Evolutionary conservation across 371 early-diverging fungal species (phyloP).

Genomic region (Mortierella sp.): DNA sequence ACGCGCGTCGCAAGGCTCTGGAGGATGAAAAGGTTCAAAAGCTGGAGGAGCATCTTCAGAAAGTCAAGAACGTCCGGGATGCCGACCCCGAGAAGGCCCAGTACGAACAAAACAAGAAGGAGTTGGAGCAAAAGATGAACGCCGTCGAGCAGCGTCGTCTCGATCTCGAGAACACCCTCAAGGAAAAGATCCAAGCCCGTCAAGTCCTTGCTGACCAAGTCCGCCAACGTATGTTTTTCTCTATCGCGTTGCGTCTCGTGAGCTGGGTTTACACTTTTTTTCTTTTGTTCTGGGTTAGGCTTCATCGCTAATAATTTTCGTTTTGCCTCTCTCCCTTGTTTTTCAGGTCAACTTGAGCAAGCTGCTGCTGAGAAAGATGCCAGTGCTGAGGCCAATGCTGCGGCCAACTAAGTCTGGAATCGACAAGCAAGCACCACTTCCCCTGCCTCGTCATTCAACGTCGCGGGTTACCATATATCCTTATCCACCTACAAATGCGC

Average conservation of each 20-base stretch:
- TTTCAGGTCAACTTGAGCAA: not conserved
- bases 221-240: conserved; percentile 39
- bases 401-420: not conserved
- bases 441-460: no score
- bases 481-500: not conserved
- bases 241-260: conserved; percentile 61
- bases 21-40: conserved; percentile 49
- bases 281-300: no score
- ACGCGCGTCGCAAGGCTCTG: conserved; percentile 46
- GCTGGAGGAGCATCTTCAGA: conserved; percentile 44
- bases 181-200: conserved; percentile 50
- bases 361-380: not conserved
- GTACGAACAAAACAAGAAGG: conserved; percentile 42
- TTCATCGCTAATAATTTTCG: no score
- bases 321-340: no score
- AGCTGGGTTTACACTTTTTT: no score
- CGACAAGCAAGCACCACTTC: not conserved
- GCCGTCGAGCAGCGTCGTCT: conserved; percentile 47
- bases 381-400: not conserved
- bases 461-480: not conserved
- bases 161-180: conserved; percentile 41
- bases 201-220: conserved; percentile 48
- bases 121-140: conserved; percentile 51
- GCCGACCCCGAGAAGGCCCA: conserved; percentile 38
- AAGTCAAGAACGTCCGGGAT: conserved; percentile 41